phyloP scores from a whole-genome alignment of 805 yeast species.

The Schizosaccharomyces osmophilus region DNA sequence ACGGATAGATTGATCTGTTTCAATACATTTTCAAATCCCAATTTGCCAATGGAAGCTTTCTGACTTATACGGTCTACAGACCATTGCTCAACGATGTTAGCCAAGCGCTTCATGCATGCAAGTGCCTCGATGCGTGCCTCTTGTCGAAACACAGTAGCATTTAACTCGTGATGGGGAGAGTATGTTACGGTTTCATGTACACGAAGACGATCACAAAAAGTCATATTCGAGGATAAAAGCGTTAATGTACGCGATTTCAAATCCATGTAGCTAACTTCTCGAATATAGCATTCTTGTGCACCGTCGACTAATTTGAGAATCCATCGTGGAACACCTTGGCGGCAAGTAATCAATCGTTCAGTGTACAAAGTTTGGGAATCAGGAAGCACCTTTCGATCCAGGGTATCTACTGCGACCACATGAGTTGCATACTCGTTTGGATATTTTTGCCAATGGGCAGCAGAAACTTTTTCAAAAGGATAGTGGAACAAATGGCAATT shows the following conservation, averaged over 20 bases:
- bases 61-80: slow-evolving; percentile 67
- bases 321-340: slow-evolving; percentile 74
- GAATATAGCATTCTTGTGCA: slow-evolving; percentile 45
- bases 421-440: slow-evolving; percentile 88
- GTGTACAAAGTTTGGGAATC: slow-evolving; percentile 35
- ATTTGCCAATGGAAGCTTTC: slow-evolving; percentile 60
- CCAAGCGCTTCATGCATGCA: slow-evolving; percentile 40
- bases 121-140: slow-evolving; percentile 76
- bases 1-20: slow-evolving; percentile 2
- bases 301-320: slow-evolving; percentile 48
- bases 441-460: slow-evolving; percentile 90
- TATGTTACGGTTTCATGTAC: slow-evolving; percentile 79
- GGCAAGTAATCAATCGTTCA: slow-evolving; percentile 71
- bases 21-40: slow-evolving; percentile 67
- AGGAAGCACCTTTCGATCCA: slow-evolving; percentile 42
- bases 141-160: slow-evolving; percentile 33
- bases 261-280: slow-evolving; percentile 77
- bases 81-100: slow-evolving; percentile 80
- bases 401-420: slow-evolving; percentile 77
- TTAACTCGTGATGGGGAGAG: slow-evolving; percentile 33
- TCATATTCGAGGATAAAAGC: slow-evolving; percentile 67
- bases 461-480: slow-evolving; percentile 42
- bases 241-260: slow-evolving; percentile 35
- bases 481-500: slow-evolving; percentile 48
- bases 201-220: slow-evolving; percentile 46